Conservation (phyloP, 306 rosid species). For the Biancaea sappan region DNA sequence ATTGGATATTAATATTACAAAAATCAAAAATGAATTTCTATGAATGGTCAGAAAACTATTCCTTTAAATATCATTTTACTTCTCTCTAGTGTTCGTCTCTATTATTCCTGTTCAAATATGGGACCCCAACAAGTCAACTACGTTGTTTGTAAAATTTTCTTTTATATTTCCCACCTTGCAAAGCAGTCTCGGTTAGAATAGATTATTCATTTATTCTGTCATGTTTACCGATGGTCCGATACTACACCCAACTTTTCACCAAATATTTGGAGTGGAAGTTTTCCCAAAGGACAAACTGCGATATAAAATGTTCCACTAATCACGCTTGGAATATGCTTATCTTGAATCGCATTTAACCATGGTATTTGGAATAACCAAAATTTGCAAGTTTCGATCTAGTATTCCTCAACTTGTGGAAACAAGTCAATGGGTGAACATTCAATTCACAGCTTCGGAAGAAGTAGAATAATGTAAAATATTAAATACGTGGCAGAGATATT, state of each 20-base stretch:
- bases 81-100: not conserved
- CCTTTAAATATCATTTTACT: not conserved
- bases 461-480: too few species aligned
- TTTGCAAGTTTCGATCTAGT: not conserved
- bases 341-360: constrained; percentile 24
- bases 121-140: not conserved
- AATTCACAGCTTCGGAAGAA: constrained; percentile 12
- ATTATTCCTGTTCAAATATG: not conserved
- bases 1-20: not conserved
- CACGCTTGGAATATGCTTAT: constrained; percentile 61
- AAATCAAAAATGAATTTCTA: not conserved
- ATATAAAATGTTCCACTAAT: constrained; percentile 36
- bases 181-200: not conserved
- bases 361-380: constrained; percentile 23
- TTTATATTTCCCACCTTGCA: not conserved
- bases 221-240: not conserved
- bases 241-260: not conserved
- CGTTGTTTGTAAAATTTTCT: not conserved
- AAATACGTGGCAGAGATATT: too few species aligned
- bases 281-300: constrained; percentile 15
- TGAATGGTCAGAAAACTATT: not conserved
- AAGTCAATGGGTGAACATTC: constrained; percentile 25
- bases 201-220: not conserved
- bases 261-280: constrained; percentile 20
- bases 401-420: constrained; percentile 2